Evolutionary conservation across 306 rosid species (phyloP).

Genomic region (Geum urbanum): DNA sequence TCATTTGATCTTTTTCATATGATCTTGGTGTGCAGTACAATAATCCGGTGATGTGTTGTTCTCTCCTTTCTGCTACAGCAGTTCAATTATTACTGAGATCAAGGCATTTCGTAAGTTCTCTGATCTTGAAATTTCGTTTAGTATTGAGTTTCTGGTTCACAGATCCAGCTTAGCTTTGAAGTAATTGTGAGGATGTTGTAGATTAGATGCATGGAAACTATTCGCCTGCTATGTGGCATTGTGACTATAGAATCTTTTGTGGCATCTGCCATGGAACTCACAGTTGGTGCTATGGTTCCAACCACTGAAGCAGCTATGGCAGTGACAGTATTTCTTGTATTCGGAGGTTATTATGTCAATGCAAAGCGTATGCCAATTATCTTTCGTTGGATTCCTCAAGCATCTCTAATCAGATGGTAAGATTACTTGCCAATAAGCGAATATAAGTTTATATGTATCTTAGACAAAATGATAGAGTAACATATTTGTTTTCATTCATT

Average conservation of each 20-base stretch:
- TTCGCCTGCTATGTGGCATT: conserved; percentile 89
- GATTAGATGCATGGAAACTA: no score
- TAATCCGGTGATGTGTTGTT: neutral
- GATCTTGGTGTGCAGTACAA: neutral
- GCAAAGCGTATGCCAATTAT: conserved; percentile 79
- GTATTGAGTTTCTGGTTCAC: no score
- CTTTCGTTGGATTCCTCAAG: conserved; percentile 93
- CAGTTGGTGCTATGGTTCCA: conserved; percentile 97
- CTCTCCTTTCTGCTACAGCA: neutral
- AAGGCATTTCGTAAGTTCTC: no score
- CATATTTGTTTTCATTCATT: neutral
- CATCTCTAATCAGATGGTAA: conserved; percentile 92
- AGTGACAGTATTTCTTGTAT: conserved; percentile 86
- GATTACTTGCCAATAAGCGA: conserved; percentile 22
- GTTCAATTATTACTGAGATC: neutral
- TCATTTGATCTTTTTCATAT: neutral
- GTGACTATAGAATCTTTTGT: conserved; percentile 83
- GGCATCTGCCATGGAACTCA: conserved; percentile 96
- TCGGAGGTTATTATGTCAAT: conserved; percentile 91
- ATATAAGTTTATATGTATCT: neutral
- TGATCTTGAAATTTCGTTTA: no score
- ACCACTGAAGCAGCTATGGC: conserved; percentile 94
- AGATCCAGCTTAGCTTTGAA: no score
- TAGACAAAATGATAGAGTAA: neutral
- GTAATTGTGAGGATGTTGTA: no score